A percentile compares a stretch with the other conserved stretches of the same genome.
Conservation (phyloP, 768 basidiomycete species). For the Trametes elegans region DNA sequence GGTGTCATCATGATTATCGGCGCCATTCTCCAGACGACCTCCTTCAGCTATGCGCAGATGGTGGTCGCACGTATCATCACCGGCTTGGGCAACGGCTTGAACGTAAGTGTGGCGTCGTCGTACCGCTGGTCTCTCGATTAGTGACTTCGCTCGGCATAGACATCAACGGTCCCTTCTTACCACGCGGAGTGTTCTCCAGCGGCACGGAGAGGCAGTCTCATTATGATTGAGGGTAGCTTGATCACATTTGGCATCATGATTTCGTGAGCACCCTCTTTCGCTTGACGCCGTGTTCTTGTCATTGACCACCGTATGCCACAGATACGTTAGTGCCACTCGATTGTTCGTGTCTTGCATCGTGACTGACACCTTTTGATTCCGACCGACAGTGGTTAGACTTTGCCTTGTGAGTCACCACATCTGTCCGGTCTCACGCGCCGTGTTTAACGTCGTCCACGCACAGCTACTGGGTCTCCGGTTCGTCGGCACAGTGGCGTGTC, state of each 20-base stretch:
- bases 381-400: constrained; percentile 58
- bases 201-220: constrained; percentile 55
- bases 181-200: constrained; percentile 67
- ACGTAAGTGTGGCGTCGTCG: constrained; percentile 39
- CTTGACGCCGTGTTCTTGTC: not conserved
- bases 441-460: not conserved
- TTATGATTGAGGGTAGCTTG: constrained; percentile 63
- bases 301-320: constrained; percentile 2
- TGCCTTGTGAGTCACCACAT: constrained; percentile 43
- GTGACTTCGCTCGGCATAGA: constrained; percentile 37
- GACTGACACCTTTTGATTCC: not conserved
- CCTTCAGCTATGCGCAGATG: constrained; percentile 58
- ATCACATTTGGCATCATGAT: constrained; percentile 65
- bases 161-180: constrained; percentile 63
- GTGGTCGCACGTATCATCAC: constrained; percentile 60
- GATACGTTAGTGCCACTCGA: constrained; percentile 24
- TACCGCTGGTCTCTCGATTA: no score
- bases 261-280: constrained; percentile 40
- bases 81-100: constrained; percentile 65
- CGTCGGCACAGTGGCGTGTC: constrained; percentile 60
- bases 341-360: not conserved
- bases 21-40: constrained; percentile 56
- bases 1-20: constrained; percentile 61
- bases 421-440: not conserved
- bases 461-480: constrained; percentile 50